phyloP scores from a whole-genome alignment of 2,329 filamentous ascomycete species.

The Lizonia empirigonia region DNA sequence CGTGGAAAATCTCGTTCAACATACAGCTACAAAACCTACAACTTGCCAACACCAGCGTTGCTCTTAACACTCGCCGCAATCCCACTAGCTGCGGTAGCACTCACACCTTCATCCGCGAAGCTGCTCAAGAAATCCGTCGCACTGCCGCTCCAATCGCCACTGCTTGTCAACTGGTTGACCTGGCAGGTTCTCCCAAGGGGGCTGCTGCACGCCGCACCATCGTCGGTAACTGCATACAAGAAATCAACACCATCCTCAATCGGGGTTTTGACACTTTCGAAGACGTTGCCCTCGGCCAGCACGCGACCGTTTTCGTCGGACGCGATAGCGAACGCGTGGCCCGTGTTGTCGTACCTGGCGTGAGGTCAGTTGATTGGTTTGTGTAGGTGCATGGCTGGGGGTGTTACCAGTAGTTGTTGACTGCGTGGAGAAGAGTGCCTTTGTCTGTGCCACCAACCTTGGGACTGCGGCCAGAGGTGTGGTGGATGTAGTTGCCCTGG shows the following conservation, averaged over 20 bases:
- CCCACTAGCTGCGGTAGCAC: constrained; percentile 1
- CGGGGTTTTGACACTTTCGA: constrained; percentile 16
- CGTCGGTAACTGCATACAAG: constrained; percentile 15
- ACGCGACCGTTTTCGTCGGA: constrained; percentile 12
- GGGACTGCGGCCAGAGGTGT: constrained; percentile 29
- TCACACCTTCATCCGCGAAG: constrained; percentile 14
- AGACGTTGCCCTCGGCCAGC: constrained; percentile 30
- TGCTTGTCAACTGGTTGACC: constrained; percentile 11
- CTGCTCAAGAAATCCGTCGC: constrained; percentile 15
- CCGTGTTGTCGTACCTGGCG: constrained; percentile 24
- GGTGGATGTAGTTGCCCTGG: constrained; percentile 33
- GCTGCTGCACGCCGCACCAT: constrained; percentile 10
- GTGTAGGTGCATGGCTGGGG: no score
- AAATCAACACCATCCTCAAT: constrained; percentile 11
- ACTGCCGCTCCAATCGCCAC: constrained; percentile 11
- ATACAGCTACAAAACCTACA: constrained; percentile 1
- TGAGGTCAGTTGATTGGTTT: no score
- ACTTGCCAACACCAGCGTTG: constrained; percentile 22
- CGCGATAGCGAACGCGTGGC: constrained; percentile 23
- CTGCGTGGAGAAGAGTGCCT: constrained; percentile 24
- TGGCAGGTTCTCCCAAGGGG: constrained; percentile 17
- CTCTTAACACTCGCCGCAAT: constrained; percentile 19
- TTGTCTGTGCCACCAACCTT: constrained; percentile 23
- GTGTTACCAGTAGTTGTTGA: constrained; percentile 30
- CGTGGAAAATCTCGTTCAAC: no score